Base-by-base conservation (phyloP, 176 grass and related monocot genomes). In the Musa troglodytarum region DNA sequence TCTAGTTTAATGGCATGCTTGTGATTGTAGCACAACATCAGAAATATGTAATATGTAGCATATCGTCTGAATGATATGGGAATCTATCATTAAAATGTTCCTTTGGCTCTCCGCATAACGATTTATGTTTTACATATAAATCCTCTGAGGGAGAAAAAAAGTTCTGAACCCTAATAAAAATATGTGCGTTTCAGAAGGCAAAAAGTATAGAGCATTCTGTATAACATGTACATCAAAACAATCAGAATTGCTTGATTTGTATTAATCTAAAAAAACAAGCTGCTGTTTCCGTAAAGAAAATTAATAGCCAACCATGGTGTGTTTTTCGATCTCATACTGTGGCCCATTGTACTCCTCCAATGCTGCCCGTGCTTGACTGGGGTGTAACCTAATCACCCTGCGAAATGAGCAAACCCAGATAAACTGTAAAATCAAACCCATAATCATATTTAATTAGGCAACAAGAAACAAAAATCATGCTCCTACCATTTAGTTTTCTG, bases 241-340 rank as follows among this genome's bases (percentile, higher is more conserved):
- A 9, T 16, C 26, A 14, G 20, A 34, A 49, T 63, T 15, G 26
- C 17, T 50, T 70, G 8, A 11, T 50, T 52, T 20, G 49, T 53
- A 3, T 23, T 28, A 65, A 21, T 15, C 1, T 21, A 77, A n/a
- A 1, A 19, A n/a, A 8, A 10, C 1, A 50, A 70, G 16, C 8
- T 20, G 2, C 57, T 51, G 0, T 26, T 20, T 74, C 14, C 12
- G 51, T 56, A 34, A 56, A 74, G 24, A 55, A 14, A 28, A 56
- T 74, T 26, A 50, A 69, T 53, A 26, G 21, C 22, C 11, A 9
- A 83, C 81, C 81, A 17, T 77, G 55, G 55, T 83, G 20, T 77
- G 78, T 23, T 73, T 83, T 58, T 83, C 74, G 50, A 83, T 83
- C 54, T 77, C 81, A 52, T 83, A 83, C 17, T 83, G 81, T 19